Evolutionary conservation across 2,329 filamentous ascomycete species (phyloP).

Genomic region (Curvularia eragrostidis): DNA sequence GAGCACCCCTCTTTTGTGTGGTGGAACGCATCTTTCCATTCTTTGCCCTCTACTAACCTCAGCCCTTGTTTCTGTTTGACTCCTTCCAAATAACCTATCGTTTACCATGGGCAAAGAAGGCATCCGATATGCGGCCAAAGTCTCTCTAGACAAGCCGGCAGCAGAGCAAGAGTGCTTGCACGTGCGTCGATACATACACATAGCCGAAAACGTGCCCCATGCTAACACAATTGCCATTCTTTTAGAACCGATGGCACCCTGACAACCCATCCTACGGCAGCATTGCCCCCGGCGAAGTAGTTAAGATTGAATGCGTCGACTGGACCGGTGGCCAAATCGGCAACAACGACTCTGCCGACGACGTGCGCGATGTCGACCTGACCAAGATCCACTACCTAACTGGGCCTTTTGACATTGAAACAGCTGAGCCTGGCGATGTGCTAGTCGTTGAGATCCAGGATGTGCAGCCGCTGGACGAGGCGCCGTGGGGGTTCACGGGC

Average conservation of each 20-base stretch:
- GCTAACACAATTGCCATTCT: too few relatives aligned
- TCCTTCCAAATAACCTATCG: not conserved
- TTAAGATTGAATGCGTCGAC: slow-evolving; percentile 92
- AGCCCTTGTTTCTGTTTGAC: not conserved
- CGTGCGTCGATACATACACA: slow-evolving; percentile 55
- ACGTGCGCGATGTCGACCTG: slow-evolving; percentile 82
- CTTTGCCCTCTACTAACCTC: not conserved
- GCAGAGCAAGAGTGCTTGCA: slow-evolving; percentile 73
- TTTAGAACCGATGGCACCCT: slow-evolving; percentile 89
- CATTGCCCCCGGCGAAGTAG: slow-evolving; percentile 83
- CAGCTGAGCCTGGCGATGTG: slow-evolving; percentile 83
- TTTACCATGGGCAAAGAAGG: slow-evolving; percentile 57
- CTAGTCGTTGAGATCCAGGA: slow-evolving; percentile 91
- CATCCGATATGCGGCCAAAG: slow-evolving; percentile 75
- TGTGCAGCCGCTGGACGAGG: slow-evolving; percentile 84
- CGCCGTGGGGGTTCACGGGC: slow-evolving; percentile 90
- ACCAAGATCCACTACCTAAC: slow-evolving; percentile 87
- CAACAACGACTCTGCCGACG: slow-evolving; percentile 90
- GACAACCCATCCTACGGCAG: slow-evolving; percentile 76
- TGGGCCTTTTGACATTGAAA: slow-evolving; percentile 86
- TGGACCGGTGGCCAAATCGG: slow-evolving; percentile 78
- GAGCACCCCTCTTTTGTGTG: slow-evolving; percentile 12
- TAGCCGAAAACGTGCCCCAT: not conserved
- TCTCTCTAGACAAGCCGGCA: slow-evolving; percentile 75
- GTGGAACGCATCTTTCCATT: not conserved